A percentile compares a stretch with the other conserved stretches of the same genome.
Conservation (phyloP, 768 basidiomycete genomes). For the Boletus sp. region DNA sequence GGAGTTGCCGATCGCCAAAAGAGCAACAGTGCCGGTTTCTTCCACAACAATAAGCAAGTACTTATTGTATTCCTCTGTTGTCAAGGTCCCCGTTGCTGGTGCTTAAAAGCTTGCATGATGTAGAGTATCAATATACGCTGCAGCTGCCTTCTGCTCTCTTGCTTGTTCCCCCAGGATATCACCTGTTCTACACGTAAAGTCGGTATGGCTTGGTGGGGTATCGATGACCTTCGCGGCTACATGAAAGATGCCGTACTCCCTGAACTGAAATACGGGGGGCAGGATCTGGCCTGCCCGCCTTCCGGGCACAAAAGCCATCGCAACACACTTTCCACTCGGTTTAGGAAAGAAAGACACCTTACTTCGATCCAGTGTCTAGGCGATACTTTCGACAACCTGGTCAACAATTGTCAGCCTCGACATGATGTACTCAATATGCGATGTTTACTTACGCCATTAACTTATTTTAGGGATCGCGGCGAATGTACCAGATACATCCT, state of each 20-base stretch:
- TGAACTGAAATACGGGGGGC: conserved; percentile 27
- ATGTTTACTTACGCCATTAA: conserved; percentile 1
- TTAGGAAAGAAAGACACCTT: conserved; percentile 31
- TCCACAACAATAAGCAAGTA: conserved; percentile 22
- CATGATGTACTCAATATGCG: background rate
- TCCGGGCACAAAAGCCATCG: conserved; percentile 34
- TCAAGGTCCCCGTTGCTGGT: conserved; percentile 8
- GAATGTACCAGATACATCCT: conserved; percentile 29
- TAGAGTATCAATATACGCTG: background rate
- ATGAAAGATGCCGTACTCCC: conserved; percentile 34
- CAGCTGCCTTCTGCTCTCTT: background rate
- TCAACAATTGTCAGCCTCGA: conserved; percentile 28
- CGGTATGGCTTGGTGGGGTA: conserved; percentile 27
- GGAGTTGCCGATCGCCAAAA: conserved; percentile 22
- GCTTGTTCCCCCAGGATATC: background rate
- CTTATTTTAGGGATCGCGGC: conserved; percentile 21
- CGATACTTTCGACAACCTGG: conserved; percentile 26
- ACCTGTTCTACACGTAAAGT: background rate
- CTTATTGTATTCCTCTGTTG: conserved; percentile 16
- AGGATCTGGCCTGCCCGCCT: conserved; percentile 18
- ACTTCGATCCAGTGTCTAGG: conserved; percentile 26
- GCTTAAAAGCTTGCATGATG: conserved; percentile 15
- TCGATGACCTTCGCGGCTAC: conserved; percentile 34
- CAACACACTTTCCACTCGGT: conserved; percentile 34
- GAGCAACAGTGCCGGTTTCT: background rate